These are phyloP conservation scores for Umbelopsis sp. DNA, from an alignment of 192 early-diverging fungal species.

Conservation along the genomic window DNA sequence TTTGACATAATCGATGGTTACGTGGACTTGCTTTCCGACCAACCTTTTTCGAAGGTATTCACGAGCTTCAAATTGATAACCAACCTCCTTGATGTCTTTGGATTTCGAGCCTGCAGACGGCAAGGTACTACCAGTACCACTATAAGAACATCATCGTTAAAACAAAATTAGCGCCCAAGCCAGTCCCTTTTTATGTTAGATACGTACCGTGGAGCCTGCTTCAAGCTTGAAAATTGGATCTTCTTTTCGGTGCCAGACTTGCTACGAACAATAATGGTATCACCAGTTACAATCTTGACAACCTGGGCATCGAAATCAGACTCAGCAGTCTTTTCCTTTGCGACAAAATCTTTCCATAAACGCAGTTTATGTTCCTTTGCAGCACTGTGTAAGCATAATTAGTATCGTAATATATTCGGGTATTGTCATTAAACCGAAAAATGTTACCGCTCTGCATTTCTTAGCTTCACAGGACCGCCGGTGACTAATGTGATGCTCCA, in stretches of 20 bases:
- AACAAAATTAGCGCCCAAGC: neutral
- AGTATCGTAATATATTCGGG: neutral
- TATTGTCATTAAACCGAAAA: neutral
- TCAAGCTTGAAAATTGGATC: conserved; percentile 45
- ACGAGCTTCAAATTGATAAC: conserved; percentile 85
- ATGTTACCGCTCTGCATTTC: conserved; percentile 74
- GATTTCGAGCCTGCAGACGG: conserved; percentile 52
- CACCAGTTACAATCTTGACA: conserved; percentile 54
- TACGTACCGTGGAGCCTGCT: conserved; percentile 36
- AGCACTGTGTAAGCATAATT: neutral
- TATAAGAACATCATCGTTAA: neutral
- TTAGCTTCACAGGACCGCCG: conserved; percentile 70
- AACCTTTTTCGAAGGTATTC: conserved; percentile 86
- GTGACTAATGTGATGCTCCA: conserved; percentile 83
- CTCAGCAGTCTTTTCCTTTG: conserved; percentile 49
- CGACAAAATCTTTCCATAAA: conserved; percentile 78
- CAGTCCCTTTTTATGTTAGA: neutral
- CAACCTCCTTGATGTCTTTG: conserved; percentile 73
- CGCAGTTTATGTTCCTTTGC: conserved; percentile 82
- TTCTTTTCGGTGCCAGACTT: conserved; percentile 40
- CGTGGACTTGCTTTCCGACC: conserved; percentile 81
- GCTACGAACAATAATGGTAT: conserved; percentile 51
- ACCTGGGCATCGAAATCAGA: conserved; percentile 58
- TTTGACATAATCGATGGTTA: conserved; percentile 83
- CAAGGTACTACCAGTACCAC: conserved; percentile 23